Conservation (phyloP, 352 stramenopile species). For the Globisporangium viniferum region DNA sequence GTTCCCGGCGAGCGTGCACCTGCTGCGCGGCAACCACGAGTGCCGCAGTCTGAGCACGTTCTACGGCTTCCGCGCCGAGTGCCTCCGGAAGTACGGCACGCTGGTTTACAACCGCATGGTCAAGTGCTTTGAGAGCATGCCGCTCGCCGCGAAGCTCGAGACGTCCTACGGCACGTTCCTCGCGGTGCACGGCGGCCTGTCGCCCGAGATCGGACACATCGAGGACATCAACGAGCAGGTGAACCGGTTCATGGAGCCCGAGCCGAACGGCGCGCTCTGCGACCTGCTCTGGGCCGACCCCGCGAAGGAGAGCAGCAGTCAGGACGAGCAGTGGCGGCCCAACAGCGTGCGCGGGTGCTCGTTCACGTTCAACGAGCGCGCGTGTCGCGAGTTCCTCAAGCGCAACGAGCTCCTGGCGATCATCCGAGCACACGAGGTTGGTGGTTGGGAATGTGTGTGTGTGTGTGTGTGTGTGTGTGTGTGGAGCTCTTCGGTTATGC, state of each 20-base stretch:
- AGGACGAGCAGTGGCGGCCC: conserved; percentile 48
- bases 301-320: conserved; percentile 74
- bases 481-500: neutral
- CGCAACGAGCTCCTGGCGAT: conserved; percentile 67
- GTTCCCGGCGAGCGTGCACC: conserved; percentile 98
- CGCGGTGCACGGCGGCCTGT: conserved; percentile 71
- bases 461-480: no score
- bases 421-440: conserved; percentile 73
- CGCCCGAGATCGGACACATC: conserved; percentile 60
- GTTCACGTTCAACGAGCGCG: conserved; percentile 75
- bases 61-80: conserved; percentile 99
- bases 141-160: conserved; percentile 58
- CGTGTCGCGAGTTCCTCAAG: conserved; percentile 60
- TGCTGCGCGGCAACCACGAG: conserved; percentile 99
- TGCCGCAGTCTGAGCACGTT: conserved; percentile 98
- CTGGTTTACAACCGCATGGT: conserved; percentile 78
- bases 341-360: conserved; percentile 76
- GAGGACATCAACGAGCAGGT: conserved; percentile 76
- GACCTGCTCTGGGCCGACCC: conserved; percentile 99
- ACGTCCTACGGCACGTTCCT: conserved; percentile 63
- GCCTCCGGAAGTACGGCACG: conserved; percentile 76
- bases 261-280: conserved; percentile 92
- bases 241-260: conserved; percentile 77
- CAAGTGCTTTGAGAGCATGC: conserved; percentile 84
- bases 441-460: neutral